Base-by-base conservation (phyloP, 2,329 filamentous ascomycete species). In the Exophiala spinifera region DNA sequence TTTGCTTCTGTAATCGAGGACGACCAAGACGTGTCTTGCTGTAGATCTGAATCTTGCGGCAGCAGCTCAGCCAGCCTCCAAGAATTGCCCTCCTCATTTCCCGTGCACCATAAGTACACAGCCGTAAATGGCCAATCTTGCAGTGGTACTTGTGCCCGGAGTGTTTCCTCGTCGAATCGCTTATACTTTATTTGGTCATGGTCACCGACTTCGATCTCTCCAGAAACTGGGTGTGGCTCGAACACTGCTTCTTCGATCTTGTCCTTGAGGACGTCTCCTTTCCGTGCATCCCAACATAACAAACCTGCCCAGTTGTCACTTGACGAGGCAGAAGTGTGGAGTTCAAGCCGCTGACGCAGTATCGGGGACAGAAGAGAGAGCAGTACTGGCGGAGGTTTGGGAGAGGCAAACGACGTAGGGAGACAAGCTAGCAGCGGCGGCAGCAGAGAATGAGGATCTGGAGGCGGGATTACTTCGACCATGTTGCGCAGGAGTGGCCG, bases 401-500 rank as follows among this genome's bases (percentile, higher is more conserved):
- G 76, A 33, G 83, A 82, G 48, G 79, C 76, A 65, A 79, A 83
- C 14, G 83, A 80, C 17, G 80, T 80, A 5, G 83, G 80, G 3
- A 86, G 74, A 67, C 82, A 86, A 42, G 83, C 83, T 46, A 86
- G 78, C 6, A 86, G 72, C 33, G 83, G 82, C 55, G 81, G 82
- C 17, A 86, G 76, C 13, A 86, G 72, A 37, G 76, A 72, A 59
- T 78, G 76, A 49, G 80, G 73, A 56, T 83, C 74, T 23, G 83
- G 83, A 36, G 75, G 72, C 49, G 76, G 76, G 53, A 83, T 78
- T 51, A 76, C 69, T 62, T 80, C 75, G 64, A 80, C 79, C 72
- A 80, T 80, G 60, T 25, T 55, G 36, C 33, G 34, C 43, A 25
- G 37, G 33, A 15, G 14, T 36, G 46, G 7, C n/a, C n/a, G 37